phyloP scores from a whole-genome alignment of 306 rosid species.

The Cucumis sativus region Cucumber_9930_V3 NC_026655.2:3845001-3845500 shows the following conservation, averaged over 20 bases:
- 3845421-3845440: constrained; percentile 14
- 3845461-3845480: constrained; percentile 15
- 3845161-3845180: background rate
- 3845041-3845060: background rate
- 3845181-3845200: background rate
- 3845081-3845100: background rate
- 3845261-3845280: constrained; percentile 31
- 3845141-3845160: background rate
- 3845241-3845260: background rate
- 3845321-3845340: constrained; percentile 51
- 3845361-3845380: constrained; percentile 8
- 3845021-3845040: background rate
- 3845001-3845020: background rate
- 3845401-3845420: background rate
- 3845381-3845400: background rate
- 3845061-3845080: background rate
- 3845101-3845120: background rate
- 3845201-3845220: background rate
- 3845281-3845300: constrained; percentile 17
- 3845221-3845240: background rate
- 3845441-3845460: constrained; percentile 32
- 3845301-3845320: constrained; percentile 10
- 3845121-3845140: background rate
- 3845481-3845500: constrained; percentile 19
- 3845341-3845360: constrained; percentile 25